Evolutionary conservation across 139 green algal species (phyloP), one percentile per base, ranked within the genome.

Genomic region (Ettlia oleoabundans): DNA sequence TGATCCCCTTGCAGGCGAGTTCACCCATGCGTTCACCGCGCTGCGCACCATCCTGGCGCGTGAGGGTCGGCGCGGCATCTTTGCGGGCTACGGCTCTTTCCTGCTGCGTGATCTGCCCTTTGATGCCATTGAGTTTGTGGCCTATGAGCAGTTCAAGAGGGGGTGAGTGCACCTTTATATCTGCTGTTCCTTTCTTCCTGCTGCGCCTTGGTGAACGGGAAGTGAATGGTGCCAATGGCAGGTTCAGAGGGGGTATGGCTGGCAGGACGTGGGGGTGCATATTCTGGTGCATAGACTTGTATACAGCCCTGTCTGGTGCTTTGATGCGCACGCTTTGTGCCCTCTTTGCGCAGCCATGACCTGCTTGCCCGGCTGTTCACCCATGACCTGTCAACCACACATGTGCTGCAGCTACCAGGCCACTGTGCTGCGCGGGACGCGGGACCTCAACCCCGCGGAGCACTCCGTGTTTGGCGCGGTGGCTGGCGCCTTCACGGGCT

Each of bases 41-140:
- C 65, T 98, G 28, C 63, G 89, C 24, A 85, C 73, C 58, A 98
- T 99, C 65, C 21, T 96, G 2, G 66, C 72, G 0, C 86, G 78
- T 61, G 94, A 99, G 88, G 95, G 97, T 8, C 19, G 95, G 21
- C 80, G 84, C 4, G 92, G 97, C 37, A 40, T 98, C 67, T 98
- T 98, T 88, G 95, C 94, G n/a, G 97, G 97, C 42, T 99, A 99
- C 86, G 90, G 93, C 8, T 96, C 96, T n/a, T 99, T 99, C 91
- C 87, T 99, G 68, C 86, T 99, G 67, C 88, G 97, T 13, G 97
- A 99, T 86, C 91, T 99, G 68, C 96, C 97, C 1, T 99, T 99
- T 86, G 97, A 99, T 75, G 97, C 97, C 70, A 97, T 99, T 53
- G 96, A 99, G 88, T 99, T 99, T 84, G 87, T 96, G 35, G 82